Conservation (phyloP, 1,284 basidiomycete genomes). For the Coniferiporia weirii region DNA sequence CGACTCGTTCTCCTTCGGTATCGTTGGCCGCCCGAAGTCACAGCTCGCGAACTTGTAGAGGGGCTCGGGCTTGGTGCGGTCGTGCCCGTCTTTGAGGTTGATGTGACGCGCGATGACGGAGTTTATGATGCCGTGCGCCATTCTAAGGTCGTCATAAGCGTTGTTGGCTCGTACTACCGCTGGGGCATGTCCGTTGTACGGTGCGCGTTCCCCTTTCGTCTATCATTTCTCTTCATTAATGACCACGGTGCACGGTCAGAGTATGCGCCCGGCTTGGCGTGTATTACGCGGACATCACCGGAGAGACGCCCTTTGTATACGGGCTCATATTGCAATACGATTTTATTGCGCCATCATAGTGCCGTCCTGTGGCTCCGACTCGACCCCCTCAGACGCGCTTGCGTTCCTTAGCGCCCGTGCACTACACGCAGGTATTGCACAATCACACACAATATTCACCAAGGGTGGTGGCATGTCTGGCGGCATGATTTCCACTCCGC, state of each 20-base stretch:
- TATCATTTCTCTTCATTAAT: neutral
- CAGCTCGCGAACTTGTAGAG: no score
- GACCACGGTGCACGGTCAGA: conserved; percentile 25
- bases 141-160: conserved; percentile 31
- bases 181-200: conserved; percentile 63
- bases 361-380: conserved; percentile 68
- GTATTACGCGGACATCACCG: conserved; percentile 63
- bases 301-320: conserved; percentile 50
- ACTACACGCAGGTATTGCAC: conserved; percentile 34
- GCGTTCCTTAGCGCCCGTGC: conserved; percentile 52
- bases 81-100: no score
- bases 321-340: conserved; percentile 54
- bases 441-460: conserved; percentile 44
- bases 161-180: conserved; percentile 62
- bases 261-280: conserved; percentile 48
- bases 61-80: no score
- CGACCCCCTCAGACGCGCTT: conserved; percentile 63
- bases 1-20: no score
- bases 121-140: no score
- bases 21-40: no score
- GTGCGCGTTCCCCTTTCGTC: conserved; percentile 27
- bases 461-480: conserved; percentile 56
- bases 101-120: no score
- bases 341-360: conserved; percentile 62
- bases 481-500: conserved; percentile 59